Evolutionary conservation across 352 stramenopile species (phyloP), one percentile per base, ranked within the genome.

Genomic region (Phytopythium chamaehyphon): DNA sequence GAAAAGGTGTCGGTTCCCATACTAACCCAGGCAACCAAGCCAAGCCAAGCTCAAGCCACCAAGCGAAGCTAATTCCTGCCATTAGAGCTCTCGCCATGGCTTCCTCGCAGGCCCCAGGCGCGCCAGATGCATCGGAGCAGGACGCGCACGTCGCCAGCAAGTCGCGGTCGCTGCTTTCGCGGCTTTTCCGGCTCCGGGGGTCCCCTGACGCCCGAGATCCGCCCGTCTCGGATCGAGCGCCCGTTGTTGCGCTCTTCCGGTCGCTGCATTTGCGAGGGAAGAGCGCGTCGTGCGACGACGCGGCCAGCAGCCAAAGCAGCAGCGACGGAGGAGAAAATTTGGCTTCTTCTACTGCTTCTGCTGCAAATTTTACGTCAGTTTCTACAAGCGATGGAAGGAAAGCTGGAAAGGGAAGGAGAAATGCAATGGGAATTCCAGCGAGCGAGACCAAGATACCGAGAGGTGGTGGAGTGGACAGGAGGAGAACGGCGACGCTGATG

Each of bases 121-220:
- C 28, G 28, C 28, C 28, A 33, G 28, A 5, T 9, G 28, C 28
- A 9, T 9, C 26, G 21, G 44, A 23, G 51, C 2, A 3, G 62
- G 26, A 52, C 57, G 19, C 67, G 66, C 38, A 19, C 31, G 46
- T 42, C 9, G 46, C 46, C n/a, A 38, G 24, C 24, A 40, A 21
- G 19, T 51, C 46, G 16, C 22, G 24, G 8, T 69, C 61, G 48
- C 56, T 73, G 1, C 47, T 76, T 23, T 44, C 64, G 18, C 57
- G 64, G 16, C 51, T 76, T 19, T 76, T 76, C 46, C 66, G 66
- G 18, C 61, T 63, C n/a, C 71, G 66, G 31, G 61, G 64, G 4
- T 33, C 28, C 9, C 28, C 28, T 5, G 28, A 33, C 5, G 28
- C 28, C 5, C 28, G 28, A 33, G 28, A 33, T 10, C 28, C 28